Evolutionary conservation across 1,284 basidiomycete species (phyloP).

Genomic region (Cystobasidium sp.): DNA sequence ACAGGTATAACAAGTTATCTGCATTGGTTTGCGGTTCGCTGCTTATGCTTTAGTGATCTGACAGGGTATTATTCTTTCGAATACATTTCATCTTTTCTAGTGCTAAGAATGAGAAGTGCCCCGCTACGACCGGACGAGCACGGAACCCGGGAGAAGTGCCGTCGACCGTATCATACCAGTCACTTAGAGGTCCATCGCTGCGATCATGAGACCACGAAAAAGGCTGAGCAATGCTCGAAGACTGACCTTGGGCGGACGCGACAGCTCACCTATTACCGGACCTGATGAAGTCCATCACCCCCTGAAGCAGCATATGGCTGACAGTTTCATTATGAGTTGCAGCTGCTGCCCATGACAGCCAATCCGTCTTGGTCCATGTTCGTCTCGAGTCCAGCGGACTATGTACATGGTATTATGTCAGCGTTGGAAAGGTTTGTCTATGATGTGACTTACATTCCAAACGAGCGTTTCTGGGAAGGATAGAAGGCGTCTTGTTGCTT

Average conservation of each 20-base stretch:
- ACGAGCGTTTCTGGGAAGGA: background rate
- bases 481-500: slow-evolving; percentile 16
- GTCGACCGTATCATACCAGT: slow-evolving; percentile 26
- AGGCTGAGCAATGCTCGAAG: background rate
- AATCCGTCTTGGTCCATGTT: slow-evolving; percentile 25
- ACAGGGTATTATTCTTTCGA: background rate
- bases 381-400: slow-evolving; percentile 17
- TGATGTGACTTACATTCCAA: slow-evolving; percentile 10
- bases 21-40: too few relatives aligned
- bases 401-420: background rate
- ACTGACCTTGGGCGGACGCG: background rate
- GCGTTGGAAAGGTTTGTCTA: too few relatives aligned
- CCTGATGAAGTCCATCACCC: background rate
- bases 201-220: background rate
- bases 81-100: background rate
- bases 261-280: slow-evolving; percentile 4
- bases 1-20: too few relatives aligned
- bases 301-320: slow-evolving; percentile 3
- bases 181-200: slow-evolving; percentile 18
- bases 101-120: slow-evolving; percentile 13
- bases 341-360: slow-evolving; percentile 11
- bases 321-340: slow-evolving; percentile 11
- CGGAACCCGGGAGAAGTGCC: slow-evolving; percentile 12
- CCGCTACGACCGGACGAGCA: slow-evolving; percentile 14
- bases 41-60: too few relatives aligned